Conservation (phyloP, 2,329 filamentous ascomycete species). For the Fusarium musae region DNA sequence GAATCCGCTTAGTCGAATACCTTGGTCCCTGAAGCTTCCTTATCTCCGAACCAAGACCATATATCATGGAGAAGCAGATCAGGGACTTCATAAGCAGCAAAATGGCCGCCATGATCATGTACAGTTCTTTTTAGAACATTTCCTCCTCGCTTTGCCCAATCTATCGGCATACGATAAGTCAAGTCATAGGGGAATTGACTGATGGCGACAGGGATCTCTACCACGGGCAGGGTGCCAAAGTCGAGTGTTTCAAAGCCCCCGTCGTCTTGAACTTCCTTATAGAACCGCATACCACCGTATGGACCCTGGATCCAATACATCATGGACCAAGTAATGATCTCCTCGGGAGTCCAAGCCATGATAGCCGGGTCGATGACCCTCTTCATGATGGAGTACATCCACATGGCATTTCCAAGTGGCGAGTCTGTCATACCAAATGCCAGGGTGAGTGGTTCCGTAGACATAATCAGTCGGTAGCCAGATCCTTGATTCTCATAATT, state of each 20-base stretch:
- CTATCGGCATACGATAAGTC: neutral
- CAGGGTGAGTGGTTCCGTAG: neutral
- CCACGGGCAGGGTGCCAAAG: neutral
- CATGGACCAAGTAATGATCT: neutral
- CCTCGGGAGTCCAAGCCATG: neutral
- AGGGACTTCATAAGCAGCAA: neutral
- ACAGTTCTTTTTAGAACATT: neutral
- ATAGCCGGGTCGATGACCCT: neutral
- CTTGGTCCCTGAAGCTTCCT: neutral
- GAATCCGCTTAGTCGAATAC: neutral
- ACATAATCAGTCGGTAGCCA: neutral
- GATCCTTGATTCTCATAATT: neutral
- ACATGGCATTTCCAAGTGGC: neutral
- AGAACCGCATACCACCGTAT: neutral
- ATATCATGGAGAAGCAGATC: neutral
- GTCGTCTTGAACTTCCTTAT: neutral
- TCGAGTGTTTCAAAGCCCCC: neutral
- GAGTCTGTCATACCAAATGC: neutral
- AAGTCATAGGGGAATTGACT: neutral
- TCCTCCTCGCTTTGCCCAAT: neutral
- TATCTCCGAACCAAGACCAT: neutral
- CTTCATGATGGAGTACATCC: neutral
- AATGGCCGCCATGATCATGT: neutral
- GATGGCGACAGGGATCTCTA: neutral
- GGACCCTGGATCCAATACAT: neutral